A percentile compares a stretch with the other conserved stretches of the same genome.
These are phyloP conservation scores for Leucocoprinus birnbaumii DNA, from an alignment of 768 basidiomycete species.

Conservation along the genomic window DNA sequence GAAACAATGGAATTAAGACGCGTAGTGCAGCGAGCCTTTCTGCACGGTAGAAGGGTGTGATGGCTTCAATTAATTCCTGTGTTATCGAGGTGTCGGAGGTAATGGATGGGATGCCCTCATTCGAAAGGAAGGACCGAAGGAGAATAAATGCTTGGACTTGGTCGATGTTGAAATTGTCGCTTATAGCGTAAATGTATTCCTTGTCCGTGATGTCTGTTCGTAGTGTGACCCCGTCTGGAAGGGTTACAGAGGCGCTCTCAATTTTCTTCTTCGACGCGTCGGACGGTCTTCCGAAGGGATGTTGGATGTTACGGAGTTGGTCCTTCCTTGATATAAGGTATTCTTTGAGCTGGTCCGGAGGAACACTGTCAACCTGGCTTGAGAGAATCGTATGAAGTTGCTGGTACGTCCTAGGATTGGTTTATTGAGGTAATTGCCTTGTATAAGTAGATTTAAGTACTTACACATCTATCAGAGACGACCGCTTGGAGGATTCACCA, in stretches of 20 bases:
- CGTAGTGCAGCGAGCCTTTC: conserved; percentile 74
- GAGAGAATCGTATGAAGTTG: conserved; percentile 52
- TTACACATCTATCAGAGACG: conserved; percentile 17
- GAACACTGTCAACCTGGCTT: conserved; percentile 56
- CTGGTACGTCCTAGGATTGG: conserved; percentile 48
- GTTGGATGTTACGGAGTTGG: conserved; percentile 53
- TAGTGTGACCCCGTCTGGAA: conserved; percentile 63
- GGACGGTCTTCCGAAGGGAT: conserved; percentile 63
- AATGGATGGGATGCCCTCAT: conserved; percentile 54
- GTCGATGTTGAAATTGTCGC: conserved; percentile 72
- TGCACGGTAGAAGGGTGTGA: conserved; percentile 80
- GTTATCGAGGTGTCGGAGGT: conserved; percentile 35
- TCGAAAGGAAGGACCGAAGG: conserved; percentile 74
- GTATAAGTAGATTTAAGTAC: background rate
- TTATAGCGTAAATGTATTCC: conserved; percentile 68
- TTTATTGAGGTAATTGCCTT: background rate
- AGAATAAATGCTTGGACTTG: conserved; percentile 76
- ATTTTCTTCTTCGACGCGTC: conserved; percentile 63
- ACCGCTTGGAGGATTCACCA: conserved; percentile 13
- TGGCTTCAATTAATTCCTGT: conserved; percentile 61
- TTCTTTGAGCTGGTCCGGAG: conserved; percentile 54
- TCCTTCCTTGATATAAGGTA: conserved; percentile 55
- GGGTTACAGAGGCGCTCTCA: conserved; percentile 61
- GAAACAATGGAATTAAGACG: conserved; percentile 71
- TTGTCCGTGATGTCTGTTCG: conserved; percentile 69